phyloP scores from a whole-genome alignment of 495 filamentous ascomycete genomes.

The Podospora appendiculata region DNA sequence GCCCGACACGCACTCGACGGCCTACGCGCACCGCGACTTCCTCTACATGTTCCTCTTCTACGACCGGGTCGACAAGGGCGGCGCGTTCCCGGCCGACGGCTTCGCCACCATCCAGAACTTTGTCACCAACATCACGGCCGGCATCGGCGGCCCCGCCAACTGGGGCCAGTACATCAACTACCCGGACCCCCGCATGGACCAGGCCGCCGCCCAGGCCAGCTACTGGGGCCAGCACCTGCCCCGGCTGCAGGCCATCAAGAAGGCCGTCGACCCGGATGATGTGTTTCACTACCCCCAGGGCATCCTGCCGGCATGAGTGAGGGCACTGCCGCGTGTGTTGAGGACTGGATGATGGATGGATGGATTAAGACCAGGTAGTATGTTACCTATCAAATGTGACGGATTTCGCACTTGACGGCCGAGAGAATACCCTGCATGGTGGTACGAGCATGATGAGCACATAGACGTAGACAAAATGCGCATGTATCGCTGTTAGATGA shows the following conservation, averaged over 20 bases:
- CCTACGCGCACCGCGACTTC: constrained; percentile 39
- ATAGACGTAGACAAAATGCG: too few relatives aligned
- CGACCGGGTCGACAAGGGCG: constrained; percentile 28
- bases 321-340: too few relatives aligned
- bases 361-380: too few relatives aligned
- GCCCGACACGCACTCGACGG: constrained; percentile 17
- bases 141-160: constrained; percentile 12
- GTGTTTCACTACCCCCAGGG: constrained; percentile 51
- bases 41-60: constrained; percentile 38
- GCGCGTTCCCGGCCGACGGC: constrained; percentile 22
- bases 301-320: constrained; percentile 5
- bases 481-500: too few relatives aligned
- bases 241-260: constrained; percentile 48
- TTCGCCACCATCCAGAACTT: constrained; percentile 29
- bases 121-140: constrained; percentile 25
- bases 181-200: constrained; percentile 30
- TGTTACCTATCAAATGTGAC: too few relatives aligned
- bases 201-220: constrained; percentile 25
- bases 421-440: too few relatives aligned
- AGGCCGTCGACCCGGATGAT: constrained; percentile 46
- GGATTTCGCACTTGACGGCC: too few relatives aligned
- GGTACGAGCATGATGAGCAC: too few relatives aligned
- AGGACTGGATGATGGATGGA: too few relatives aligned
- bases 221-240: constrained; percentile 52
- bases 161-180: constrained; percentile 44